phyloP scores from a whole-genome alignment of 768 basidiomycete species.

The Xerocomus brunneocitrinus region DNA sequence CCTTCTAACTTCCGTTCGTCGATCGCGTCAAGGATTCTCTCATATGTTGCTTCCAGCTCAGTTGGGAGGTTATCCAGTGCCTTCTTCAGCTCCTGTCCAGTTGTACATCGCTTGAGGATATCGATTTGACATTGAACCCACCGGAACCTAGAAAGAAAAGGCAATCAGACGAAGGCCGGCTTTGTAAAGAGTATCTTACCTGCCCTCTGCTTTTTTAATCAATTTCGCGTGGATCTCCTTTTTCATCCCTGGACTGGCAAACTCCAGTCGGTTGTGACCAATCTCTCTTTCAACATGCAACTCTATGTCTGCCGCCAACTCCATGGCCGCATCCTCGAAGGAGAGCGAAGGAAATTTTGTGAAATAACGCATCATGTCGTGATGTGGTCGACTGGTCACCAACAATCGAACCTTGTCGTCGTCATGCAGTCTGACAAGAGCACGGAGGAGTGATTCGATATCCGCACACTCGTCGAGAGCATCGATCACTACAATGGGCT shows the following conservation, averaged over 20 bases:
- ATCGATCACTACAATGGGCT: constrained; percentile 5
- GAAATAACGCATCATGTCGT: too few species aligned
- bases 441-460: not conserved
- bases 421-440: not conserved
- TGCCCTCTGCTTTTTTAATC: not conserved
- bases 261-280: not conserved
- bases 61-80: not conserved
- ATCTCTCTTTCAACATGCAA: not conserved
- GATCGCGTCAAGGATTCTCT: too few species aligned
- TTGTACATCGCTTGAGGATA: not conserved
- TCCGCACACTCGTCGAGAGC: not conserved
- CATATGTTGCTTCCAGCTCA: too few species aligned
- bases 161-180: not conserved
- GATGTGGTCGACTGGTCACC: too few species aligned
- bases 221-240: not conserved
- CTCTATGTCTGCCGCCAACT: not conserved
- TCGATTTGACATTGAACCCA: not conserved
- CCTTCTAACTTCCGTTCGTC: too few species aligned
- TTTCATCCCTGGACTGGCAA: not conserved
- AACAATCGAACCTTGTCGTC: not conserved
- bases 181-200: not conserved
- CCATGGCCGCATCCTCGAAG: not conserved
- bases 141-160: not conserved
- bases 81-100: not conserved
- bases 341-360: too few species aligned